phyloP scores from a whole-genome alignment of 345 rosid species.

The Clarkia xantiana region DNA sequence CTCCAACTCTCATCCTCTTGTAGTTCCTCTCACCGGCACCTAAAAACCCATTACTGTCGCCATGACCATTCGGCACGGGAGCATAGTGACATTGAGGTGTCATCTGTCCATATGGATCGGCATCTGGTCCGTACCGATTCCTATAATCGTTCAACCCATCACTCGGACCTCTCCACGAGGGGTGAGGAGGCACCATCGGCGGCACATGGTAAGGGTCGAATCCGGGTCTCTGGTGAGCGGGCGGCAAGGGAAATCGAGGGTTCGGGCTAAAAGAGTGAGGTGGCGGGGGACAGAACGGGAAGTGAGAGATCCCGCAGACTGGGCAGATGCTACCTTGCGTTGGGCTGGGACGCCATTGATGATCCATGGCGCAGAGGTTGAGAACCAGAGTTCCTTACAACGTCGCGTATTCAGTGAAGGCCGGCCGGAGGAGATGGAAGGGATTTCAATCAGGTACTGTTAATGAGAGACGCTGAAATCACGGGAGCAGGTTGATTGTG shows the following conservation, averaged over 20 bases:
- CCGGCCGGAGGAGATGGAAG: neutral
- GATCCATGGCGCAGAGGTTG: conserved; percentile 10
- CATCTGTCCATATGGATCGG: conserved; percentile 2
- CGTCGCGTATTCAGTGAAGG: neutral
- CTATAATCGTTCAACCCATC: conserved; percentile 15
- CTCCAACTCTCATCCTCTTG: conserved; percentile 29
- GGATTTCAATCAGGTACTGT: too few relatives aligned
- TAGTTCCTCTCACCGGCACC: conserved; percentile 38
- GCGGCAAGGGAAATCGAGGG: conserved; percentile 30
- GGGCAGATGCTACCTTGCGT: conserved; percentile 43
- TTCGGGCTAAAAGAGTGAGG: conserved; percentile 20
- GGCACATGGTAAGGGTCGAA: conserved; percentile 19
- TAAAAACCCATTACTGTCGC: conserved; percentile 12
- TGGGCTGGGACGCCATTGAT: conserved; percentile 51
- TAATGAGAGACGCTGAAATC: too few relatives aligned
- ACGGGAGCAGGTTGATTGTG: too few relatives aligned
- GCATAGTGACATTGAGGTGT: conserved; percentile 4
- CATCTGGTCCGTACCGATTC: conserved; percentile 23
- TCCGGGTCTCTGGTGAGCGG: conserved; percentile 19
- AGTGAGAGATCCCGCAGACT: conserved; percentile 43
- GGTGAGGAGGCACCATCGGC: conserved; percentile 5
- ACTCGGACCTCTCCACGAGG: conserved; percentile 5
- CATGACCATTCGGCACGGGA: conserved; percentile 13
- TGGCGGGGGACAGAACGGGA: conserved; percentile 64
- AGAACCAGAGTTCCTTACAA: neutral